Evolutionary conservation across 1,139 yeast species (phyloP), one percentile per base, ranked within the genome.

Genomic region (Nakaseomyces nivariensis): DNA sequence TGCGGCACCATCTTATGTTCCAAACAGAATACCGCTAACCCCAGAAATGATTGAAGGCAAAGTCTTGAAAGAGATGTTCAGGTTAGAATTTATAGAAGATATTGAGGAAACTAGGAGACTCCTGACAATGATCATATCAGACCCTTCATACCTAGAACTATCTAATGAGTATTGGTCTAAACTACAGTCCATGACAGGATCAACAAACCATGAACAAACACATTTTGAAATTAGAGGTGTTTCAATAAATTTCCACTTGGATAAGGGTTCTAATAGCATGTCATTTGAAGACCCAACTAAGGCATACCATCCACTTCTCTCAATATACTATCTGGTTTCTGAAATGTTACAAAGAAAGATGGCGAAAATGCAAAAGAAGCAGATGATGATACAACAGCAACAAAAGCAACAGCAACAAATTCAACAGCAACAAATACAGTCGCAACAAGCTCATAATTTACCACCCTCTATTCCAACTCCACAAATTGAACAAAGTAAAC

Each of bases 261-360:
- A 27, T 41, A 37, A 31, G 26, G 32, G 17, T 36, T n/a, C 37
- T 11, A 38, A 38, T n/a, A 32, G 24, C 13, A 17, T 36, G 43
- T 29, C 45, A 68, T 48, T 72, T 69, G 58, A 79, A 77, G 95
- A 87, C 66, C 97, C 97, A n/a, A 86, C 96, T 0, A 76, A 79
- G 50, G 95, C 94, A 0, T 92, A 78, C 67, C 96, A 89, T 67
- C 97, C 98, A 0, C 72, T 90, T 56, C 70, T 92, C 10, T 87
- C 96, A 2, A 83, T 92, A 37, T 94, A 94, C 66, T 85, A 78
- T 63, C 74, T 94, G 58, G 96, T 90, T 25, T 81, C 79, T 50
- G 99, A 92, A 68, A 84, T 84, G 89, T 64, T 74, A 54, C 80
- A 78, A 59, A 77, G 95, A 52, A 78, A 85, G 73, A 71, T 73